These are phyloP conservation scores for Excoecaria cochinchinensis DNA, from an alignment of 345 rosid genomes.

Conservation along the genomic window DNA sequence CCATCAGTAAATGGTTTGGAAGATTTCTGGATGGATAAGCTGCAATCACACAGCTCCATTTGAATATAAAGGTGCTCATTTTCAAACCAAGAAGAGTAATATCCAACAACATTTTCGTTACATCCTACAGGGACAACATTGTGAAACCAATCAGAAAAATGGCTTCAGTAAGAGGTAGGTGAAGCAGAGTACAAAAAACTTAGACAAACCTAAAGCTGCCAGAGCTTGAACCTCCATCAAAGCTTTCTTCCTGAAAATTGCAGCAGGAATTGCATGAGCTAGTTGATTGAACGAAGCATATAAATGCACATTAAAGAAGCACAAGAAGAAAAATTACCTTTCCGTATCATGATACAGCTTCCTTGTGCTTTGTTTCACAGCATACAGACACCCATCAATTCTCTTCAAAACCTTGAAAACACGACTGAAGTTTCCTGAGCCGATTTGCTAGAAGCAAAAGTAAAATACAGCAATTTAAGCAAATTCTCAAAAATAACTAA, in stretches of 20 bases:
- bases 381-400: constrained; percentile 95
- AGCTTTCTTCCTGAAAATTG: constrained; percentile 75
- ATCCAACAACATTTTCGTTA: constrained; percentile 80
- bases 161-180: background rate
- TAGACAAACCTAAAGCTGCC: constrained; percentile 78
- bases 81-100: constrained; percentile 94
- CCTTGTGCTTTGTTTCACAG: constrained; percentile 73
- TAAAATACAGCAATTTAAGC: constrained; percentile 1
- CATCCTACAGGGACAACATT: constrained; percentile 47
- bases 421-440: constrained; percentile 78
- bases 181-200: background rate
- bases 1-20: constrained; percentile 47
- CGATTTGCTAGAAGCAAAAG: constrained; percentile 64
- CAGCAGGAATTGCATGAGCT: constrained; percentile 8
- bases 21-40: constrained; percentile 56
- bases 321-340: constrained; percentile 44
- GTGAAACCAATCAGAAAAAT: constrained; percentile 3
- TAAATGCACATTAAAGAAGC: background rate
- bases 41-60: constrained; percentile 88
- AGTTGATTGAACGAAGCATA: constrained; percentile 4
- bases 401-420: constrained; percentile 91
- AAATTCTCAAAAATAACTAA: background rate
- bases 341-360: constrained; percentile 69
- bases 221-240: constrained; percentile 98
- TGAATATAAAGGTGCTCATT: constrained; percentile 90